These are phyloP conservation scores for Yamadazyma epiphylla DNA, from an alignment of 1,139 yeast species.

Conservation along the genomic window DNA sequence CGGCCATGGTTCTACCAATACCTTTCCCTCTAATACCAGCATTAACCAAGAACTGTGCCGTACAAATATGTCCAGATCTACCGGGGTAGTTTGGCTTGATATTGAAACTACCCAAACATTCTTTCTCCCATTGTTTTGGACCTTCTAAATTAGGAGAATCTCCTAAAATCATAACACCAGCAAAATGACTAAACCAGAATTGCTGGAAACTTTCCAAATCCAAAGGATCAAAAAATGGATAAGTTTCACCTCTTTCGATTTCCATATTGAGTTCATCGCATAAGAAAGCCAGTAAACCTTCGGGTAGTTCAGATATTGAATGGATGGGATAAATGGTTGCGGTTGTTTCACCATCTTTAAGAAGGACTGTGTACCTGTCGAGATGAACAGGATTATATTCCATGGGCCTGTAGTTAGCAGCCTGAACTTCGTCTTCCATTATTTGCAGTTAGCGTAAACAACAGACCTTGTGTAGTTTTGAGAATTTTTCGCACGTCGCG, in stretches of 20 bases:
- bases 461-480: background rate
- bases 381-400: conserved; percentile 12
- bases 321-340: conserved; percentile 90
- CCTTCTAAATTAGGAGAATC: conserved; percentile 59
- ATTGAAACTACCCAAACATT: conserved; percentile 80
- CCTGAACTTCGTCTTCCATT: background rate
- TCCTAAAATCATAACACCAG: conserved; percentile 84
- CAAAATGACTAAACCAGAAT: conserved; percentile 85
- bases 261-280: conserved; percentile 94
- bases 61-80: conserved; percentile 87
- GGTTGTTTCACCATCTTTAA: conserved; percentile 85
- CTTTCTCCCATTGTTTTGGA: conserved; percentile 79
- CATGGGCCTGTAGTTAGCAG: background rate
- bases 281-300: conserved; percentile 71
- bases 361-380: conserved; percentile 58
- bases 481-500: background rate
- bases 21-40: conserved; percentile 94
- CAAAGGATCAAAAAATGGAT: conserved; percentile 77
- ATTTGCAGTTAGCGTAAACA: background rate
- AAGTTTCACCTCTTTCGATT: conserved; percentile 82
- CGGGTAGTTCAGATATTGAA: conserved; percentile 62
- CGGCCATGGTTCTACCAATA: conserved; percentile 79
- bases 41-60: conserved; percentile 83
- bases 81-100: conserved; percentile 92
- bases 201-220: conserved; percentile 69